These are phyloP conservation scores for Astrephomene gubernaculifera DNA, from an alignment of 139 green algal species.

Conservation along the genomic window DNA sequence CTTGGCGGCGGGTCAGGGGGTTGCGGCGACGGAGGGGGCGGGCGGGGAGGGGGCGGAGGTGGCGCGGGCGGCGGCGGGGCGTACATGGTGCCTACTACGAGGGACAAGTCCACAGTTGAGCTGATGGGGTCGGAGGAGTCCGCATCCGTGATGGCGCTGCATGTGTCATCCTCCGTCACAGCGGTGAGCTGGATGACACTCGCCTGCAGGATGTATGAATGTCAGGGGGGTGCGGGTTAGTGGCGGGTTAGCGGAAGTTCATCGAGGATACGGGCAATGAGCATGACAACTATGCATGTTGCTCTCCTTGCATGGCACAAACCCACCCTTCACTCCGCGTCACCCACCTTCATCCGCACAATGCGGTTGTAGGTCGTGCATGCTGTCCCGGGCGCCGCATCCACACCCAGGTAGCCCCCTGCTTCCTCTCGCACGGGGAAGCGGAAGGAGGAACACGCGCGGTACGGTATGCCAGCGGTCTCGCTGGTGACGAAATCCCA, in stretches of 20 bases:
- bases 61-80: neutral
- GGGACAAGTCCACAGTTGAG: neutral
- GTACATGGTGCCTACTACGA: neutral
- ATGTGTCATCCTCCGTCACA: neutral
- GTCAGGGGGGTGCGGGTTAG: too few species aligned
- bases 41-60: neutral
- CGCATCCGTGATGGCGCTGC: neutral
- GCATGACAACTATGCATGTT: too few species aligned
- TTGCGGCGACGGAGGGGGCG: neutral
- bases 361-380: constrained; percentile 16
- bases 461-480: neutral
- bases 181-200: neutral
- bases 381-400: neutral
- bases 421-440: neutral
- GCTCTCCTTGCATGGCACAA: too few species aligned
- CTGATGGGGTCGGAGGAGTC: too few species aligned
- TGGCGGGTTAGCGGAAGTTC: too few species aligned
- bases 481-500: too few species aligned
- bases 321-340: too few species aligned
- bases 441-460: neutral
- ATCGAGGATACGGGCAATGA: too few species aligned
- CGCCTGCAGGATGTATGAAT: neutral
- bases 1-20: neutral
- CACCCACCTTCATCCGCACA: too few species aligned
- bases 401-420: neutral